Conservation (phyloP, 1,284 basidiomycete genomes). For the Amylostereum areolatum region DNA sequence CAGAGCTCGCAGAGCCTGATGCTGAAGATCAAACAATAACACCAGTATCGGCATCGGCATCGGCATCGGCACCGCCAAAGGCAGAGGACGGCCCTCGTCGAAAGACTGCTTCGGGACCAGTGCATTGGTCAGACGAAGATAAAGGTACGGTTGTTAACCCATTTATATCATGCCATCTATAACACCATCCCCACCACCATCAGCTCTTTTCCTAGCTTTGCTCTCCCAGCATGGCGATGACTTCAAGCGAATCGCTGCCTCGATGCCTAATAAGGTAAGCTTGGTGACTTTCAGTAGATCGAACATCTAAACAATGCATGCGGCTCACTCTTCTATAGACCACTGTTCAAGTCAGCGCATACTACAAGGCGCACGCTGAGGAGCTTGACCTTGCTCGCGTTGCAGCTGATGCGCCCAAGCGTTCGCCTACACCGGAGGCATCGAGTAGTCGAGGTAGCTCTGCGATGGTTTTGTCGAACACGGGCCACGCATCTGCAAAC, state of each 20-base stretch:
- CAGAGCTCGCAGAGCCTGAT: constrained; percentile 12
- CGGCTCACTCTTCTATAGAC: constrained; percentile 37
- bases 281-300: not conserved
- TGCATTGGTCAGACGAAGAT: constrained; percentile 51
- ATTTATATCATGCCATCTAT: constrained; percentile 16
- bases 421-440: constrained; percentile 24
- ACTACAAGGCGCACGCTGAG: constrained; percentile 44
- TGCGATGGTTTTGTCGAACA: no score
- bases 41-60: not conserved
- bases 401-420: constrained; percentile 27
- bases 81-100: not conserved
- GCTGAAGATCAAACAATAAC: constrained; percentile 3
- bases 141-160: constrained; percentile 35
- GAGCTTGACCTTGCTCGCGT: constrained; percentile 39
- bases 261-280: constrained; percentile 66
- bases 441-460: no score
- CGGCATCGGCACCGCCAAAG: constrained; percentile 1
- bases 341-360: constrained; percentile 70
- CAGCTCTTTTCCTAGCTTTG: constrained; percentile 57
- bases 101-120: not conserved
- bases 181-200: constrained; percentile 24
- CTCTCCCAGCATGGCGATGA: constrained; percentile 68
- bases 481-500: no score
- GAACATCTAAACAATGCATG: constrained; percentile 4
- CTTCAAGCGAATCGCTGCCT: constrained; percentile 69